A percentile compares a stretch with the other conserved stretches of the same genome.
These are phyloP conservation scores for Cyanodermella asteris DNA, from an alignment of 2,329 filamentous ascomycete species.

Conservation along the genomic window DNA sequence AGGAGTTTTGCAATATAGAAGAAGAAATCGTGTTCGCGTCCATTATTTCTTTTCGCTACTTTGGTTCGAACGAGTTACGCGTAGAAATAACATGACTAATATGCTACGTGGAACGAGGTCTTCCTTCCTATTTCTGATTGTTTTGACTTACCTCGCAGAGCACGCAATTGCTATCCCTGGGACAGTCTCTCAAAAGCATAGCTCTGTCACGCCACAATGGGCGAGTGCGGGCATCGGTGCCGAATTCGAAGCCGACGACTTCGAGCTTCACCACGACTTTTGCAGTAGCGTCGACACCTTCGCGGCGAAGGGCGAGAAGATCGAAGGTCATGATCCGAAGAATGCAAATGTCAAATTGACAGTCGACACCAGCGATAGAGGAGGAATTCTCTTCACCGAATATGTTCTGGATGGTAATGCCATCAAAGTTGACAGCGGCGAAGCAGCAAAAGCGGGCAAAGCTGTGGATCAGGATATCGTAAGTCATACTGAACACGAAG, in stretches of 20 bases:
- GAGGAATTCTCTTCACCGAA: conserved; percentile 9
- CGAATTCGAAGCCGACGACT: conserved; percentile 5
- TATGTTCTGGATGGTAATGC: conserved; percentile 10
- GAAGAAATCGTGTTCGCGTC: no score
- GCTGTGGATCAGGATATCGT: conserved; percentile 7
- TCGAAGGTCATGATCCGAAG: conserved; percentile 4
- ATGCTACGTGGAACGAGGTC: no score
- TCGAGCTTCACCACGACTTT: conserved; percentile 5
- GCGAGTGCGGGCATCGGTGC: conserved; percentile 9
- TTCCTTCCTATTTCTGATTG: no score
- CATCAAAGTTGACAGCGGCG: conserved; percentile 9
- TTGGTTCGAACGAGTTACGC: no score
- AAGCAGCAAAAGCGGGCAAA: conserved; percentile 6
- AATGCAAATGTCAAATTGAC: conserved; percentile 9
- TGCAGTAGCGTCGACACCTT: conserved; percentile 7
- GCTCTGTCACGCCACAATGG: no score
- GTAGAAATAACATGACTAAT: no score
- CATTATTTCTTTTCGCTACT: no score
- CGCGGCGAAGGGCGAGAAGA: conserved; percentile 5
- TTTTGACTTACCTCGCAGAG: no score
- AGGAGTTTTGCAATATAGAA: no score
- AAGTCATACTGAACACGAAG: conserved; percentile 3
- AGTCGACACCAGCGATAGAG: conserved; percentile 7
- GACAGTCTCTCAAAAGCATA: no score
- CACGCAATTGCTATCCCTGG: no score